Base-by-base conservation (phyloP, 108 stramenopile species). In the Stephanodiscus triporus region DNA sequence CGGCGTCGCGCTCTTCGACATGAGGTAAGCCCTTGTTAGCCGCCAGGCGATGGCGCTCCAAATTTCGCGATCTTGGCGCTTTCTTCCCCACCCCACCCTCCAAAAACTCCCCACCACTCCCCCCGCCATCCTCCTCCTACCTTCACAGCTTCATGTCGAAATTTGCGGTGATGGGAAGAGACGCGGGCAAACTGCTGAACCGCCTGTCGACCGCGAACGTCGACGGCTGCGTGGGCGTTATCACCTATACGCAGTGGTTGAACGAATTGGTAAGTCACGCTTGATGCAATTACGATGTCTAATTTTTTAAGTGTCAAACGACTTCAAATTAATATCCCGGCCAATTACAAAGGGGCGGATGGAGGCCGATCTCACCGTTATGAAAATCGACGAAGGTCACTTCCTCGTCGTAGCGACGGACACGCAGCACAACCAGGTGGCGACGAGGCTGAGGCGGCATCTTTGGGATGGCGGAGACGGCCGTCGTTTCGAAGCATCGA, bases 361-460 rank as follows among this genome's bases (percentile, higher is more conserved):
- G 65, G 88, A 89, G 67, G 92, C 90, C 10, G 92, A 94, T 78
- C 58, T 94, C 57, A 94, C 92, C 7, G 78, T 94, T 4, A 86
- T 75, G 16, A 89, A 91, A 63, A 13, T 90, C 47, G 34, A 60
- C n/a, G 83, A 84, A 9, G 65, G 82, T 45, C 26, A 74, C 16
- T 94, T 89, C 66, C 62, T 90, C 49, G 88, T 94, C 29, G 75
- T 90, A 34, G 88, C 87, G 9, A 94, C 92, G 10, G 92, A 94
- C 68, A 91, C 89, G 2, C 83, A 84, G 85, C 92, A 89, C 70
- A 75, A 89, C 45, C 88, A 91, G 49, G 87, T 88, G n/a, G 38
- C 54, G 11, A 50, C 71, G 42, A 85, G 84, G 56, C 80, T 91
- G 83, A 55, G 23, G 40, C n/a, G 75, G 16, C 70, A 80, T 49